Evolutionary conservation across 2,329 filamentous ascomycete species (phyloP), one percentile per base, ranked within the genome.

Genomic region (Neonectria hederae): DNA sequence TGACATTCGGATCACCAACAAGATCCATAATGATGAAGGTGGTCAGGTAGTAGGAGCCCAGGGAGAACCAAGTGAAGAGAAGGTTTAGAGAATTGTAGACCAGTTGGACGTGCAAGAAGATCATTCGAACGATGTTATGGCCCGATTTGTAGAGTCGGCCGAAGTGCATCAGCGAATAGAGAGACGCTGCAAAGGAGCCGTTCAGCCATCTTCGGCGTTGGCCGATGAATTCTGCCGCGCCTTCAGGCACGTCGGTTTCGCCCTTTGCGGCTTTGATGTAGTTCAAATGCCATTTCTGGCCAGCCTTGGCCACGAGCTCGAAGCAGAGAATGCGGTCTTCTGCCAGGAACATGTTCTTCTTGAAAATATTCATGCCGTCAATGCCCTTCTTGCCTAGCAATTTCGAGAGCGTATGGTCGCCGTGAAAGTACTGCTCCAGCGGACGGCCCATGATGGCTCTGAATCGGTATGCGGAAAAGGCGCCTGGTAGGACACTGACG

Each of bases 1-100:
- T n/a, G 0, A 58, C 24, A 2, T 57, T 43, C 1, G 65, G 65
- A 2, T 55, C 58, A 0, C 66, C 65, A 0, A 64, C 51, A 0
- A 69, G 54, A 2, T 62, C 49, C 1, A 65, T 68, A 1, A 69
- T 59, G 0, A 66, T 68, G 3, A 58, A 57, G 0, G 66, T 69
- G 0, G 66, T 56, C 1, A 68, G 43, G 0, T 63, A 19, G 14
- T 63, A 68, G 0, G 65, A 64, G 0, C 53, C 55, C 0, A 69
- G n/a, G 0, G 65, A 68, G 14, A 69, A 68, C 65, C 65, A 69
- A 11, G 55, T 64, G 1, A 68, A 3, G 8, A 69, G 14, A 0
- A 63, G 46, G 14, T 42, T 61, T 0, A 65, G 43, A 4, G 59
- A 26, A 1, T 54, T 68, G 10, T 69, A 64, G 1, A 62, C 1